Percentiles rank a stretch among this genome's conserved stretches.
Conservation (phyloP, 1,284 basidiomycete genomes). For the Ustilago lituana region DNA sequence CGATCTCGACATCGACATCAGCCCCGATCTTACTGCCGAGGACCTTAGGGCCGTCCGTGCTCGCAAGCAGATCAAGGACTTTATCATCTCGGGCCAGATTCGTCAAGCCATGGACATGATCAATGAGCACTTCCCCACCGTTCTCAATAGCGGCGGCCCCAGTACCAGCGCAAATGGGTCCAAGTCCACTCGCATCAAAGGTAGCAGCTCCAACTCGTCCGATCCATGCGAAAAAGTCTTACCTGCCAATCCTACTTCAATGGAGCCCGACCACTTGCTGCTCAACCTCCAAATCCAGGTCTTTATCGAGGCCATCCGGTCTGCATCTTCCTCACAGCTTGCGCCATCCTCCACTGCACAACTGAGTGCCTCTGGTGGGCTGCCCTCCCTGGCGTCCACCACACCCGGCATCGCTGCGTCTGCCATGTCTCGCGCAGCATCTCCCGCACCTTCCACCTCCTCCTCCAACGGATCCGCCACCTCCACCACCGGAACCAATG, state of each 20-base stretch:
- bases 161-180: slow-evolving; percentile 1
- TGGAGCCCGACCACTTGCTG: slow-evolving; percentile 77
- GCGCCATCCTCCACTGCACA: slow-evolving; percentile 5
- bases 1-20: slow-evolving; percentile 31
- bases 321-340: slow-evolving; percentile 61
- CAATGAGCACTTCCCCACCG: slow-evolving; percentile 69
- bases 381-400: slow-evolving; percentile 37
- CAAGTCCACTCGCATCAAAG: slow-evolving; percentile 11
- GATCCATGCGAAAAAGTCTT: slow-evolving; percentile 35
- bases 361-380: slow-evolving; percentile 10
- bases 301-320: slow-evolving; percentile 83
- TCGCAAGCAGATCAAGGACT: slow-evolving; percentile 71
- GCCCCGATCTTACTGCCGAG: slow-evolving; percentile 34
- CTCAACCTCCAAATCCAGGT: slow-evolving; percentile 84
- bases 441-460: slow-evolving; percentile 50
- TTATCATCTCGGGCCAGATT: slow-evolving; percentile 77
- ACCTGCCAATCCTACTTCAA: slow-evolving; percentile 59
- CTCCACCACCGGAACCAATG: slow-evolving; percentile 27
- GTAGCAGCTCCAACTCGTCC: slow-evolving; percentile 1
- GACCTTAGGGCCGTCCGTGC: slow-evolving; percentile 36
- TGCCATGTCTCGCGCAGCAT: slow-evolving; percentile 50
- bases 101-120: slow-evolving; percentile 76
- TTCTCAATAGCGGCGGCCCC: slow-evolving; percentile 40
- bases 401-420: slow-evolving; percentile 44
- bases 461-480: slow-evolving; percentile 51